Evolutionary conservation across 495 filamentous ascomycete genomes (phyloP), one percentile per base, ranked within the genome.

Genomic region (Darksidea phi): DNA sequence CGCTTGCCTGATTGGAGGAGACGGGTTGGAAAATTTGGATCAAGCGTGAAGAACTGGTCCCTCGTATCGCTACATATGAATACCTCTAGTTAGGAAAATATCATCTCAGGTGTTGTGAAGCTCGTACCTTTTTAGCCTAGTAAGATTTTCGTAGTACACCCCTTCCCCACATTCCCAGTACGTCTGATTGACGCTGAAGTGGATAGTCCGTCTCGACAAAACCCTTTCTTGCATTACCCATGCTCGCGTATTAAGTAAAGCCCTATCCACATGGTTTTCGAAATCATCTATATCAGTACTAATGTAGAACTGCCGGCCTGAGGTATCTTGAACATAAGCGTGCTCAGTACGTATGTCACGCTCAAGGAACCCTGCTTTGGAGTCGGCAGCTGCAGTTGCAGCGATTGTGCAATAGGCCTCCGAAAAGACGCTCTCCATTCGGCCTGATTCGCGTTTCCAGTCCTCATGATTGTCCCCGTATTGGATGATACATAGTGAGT

Each of bases 371-470:
- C 66, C 62, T 42, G 54, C 47, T 17, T 48, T 47, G 1, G 62
- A 62, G 37, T 63, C 43, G n/a, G 10, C 37, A 45, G 66, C 66
- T 21, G 57, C 56, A 52, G 45, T 66, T 18, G 66, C 62, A 48
- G 66, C 57, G 53, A 69, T 66, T 24, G 54, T 59, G 47, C 66
- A 69, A 17, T 66, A 69, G 8, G 66, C 66, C 26, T 45, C 59
- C 23, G 20, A 38, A 55, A 66, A 69, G 28, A 69, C 64, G 12
- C 34, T 34, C 61, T 66, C 67, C 64, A 69, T 69, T 11, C 20
- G 7, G 12, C 43, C 48, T 18, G 63, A 46, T 42, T 69, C 58
- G 17, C 51, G 11, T 20, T 67, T 46, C 51, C 59, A 69, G 48
- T 67, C 63, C 18, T 60, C 56, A 13, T 50, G 42, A 43, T 54